These are phyloP conservation scores for Leonotis leonurus DNA, from an alignment of 257 asterid species.

Conservation along the genomic window DNA sequence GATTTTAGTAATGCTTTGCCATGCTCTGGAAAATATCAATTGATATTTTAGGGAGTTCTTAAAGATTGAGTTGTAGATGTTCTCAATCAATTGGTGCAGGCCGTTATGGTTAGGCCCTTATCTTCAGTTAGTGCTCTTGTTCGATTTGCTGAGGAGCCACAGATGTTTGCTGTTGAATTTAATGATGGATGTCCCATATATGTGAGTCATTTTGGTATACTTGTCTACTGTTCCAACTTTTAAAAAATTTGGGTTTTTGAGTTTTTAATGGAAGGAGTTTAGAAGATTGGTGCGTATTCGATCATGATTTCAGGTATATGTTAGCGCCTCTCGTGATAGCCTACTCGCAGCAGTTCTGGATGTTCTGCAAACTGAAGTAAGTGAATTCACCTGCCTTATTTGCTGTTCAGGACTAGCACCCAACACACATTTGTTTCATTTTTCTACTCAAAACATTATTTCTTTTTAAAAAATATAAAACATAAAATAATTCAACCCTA, in stretches of 20 bases:
- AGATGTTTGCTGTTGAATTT: conserved; percentile 96
- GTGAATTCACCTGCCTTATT: conserved; percentile 21
- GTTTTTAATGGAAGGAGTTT: neutral
- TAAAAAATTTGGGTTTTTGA: neutral
- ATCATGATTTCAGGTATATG: conserved; percentile 73
- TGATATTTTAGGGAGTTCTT: conserved; percentile 9
- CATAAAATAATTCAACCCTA: neutral
- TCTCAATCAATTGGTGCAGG: conserved; percentile 51
- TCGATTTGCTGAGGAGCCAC: conserved; percentile 99
- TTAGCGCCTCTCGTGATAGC: conserved; percentile 96
- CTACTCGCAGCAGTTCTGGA: conserved; percentile 95
- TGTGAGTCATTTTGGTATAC: conserved; percentile 41
- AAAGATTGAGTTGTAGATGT: conserved; percentile 12
- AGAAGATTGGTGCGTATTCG: conserved; percentile 9
- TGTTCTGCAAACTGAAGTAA: conserved; percentile 89
- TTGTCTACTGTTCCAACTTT: conserved; percentile 22
- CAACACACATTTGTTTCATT: neutral
- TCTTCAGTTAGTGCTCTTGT: conserved; percentile 94
- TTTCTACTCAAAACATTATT: neutral
- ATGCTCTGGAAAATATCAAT: conserved; percentile 10
- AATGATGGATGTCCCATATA: conserved; percentile 97
- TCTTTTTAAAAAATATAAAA: neutral
- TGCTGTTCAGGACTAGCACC: too few species aligned
- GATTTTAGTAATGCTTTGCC: conserved; percentile 11
- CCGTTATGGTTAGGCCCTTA: conserved; percentile 86